phyloP scores from a whole-genome alignment of 129 eudicot genomes.

The Flaveria trinervia region DNA sequence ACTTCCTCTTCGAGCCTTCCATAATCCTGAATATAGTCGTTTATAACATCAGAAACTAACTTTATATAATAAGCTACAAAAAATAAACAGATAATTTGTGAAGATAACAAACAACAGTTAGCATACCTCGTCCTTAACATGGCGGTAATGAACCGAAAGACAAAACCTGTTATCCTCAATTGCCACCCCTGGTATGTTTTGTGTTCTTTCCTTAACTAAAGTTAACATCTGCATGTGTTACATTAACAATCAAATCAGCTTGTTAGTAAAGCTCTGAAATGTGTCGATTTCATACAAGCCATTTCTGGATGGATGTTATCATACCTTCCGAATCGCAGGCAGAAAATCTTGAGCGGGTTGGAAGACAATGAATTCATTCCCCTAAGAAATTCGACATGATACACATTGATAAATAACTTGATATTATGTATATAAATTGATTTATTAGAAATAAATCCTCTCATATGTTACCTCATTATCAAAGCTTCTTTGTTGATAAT shows the following conservation, averaged over 20 bases:
- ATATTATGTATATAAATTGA: neutral
- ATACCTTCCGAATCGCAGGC: constrained; percentile 31
- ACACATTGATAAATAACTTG: neutral
- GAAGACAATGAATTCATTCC: constrained; percentile 34
- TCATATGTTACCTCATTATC: constrained; percentile 40
- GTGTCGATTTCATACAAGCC: neutral
- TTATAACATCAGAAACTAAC: neutral
- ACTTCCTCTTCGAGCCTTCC: constrained; percentile 40
- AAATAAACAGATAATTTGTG: neutral
- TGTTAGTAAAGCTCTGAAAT: neutral
- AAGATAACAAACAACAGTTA: neutral
- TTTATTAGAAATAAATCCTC: neutral
- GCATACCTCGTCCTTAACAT: constrained; percentile 54
- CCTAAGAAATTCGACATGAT: constrained; percentile 22
- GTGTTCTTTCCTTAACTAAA: constrained; percentile 42
- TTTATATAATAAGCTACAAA: neutral
- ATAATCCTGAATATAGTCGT: constrained; percentile 40
- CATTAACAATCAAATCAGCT: neutral
- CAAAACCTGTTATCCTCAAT: constrained; percentile 60
- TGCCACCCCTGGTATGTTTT: constrained; percentile 37
- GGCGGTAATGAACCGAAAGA: constrained; percentile 57
- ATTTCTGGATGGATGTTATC: neutral
- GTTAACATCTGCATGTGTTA: constrained; percentile 19
- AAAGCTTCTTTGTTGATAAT: constrained; percentile 38
- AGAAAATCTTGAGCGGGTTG: constrained; percentile 42